These are phyloP conservation scores for Daldinia grandis DNA, from an alignment of 495 filamentous ascomycete species.

Conservation along the genomic window DNA sequence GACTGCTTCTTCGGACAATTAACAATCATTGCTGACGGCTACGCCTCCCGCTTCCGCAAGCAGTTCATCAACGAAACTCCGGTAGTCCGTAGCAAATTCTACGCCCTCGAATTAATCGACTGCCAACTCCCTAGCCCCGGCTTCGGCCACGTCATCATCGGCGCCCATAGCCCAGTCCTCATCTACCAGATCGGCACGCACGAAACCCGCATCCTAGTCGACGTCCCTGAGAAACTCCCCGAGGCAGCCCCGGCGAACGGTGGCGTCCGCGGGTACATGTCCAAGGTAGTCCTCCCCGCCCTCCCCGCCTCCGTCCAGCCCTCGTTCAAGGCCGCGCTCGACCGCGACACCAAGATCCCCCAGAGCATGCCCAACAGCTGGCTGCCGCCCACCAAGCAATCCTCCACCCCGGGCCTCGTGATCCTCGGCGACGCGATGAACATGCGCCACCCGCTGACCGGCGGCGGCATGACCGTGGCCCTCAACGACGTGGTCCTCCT, in stretches of 20 bases:
- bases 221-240: constrained; percentile 84
- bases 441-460: constrained; percentile 95
- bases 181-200: constrained; percentile 97
- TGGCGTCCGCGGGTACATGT: constrained; percentile 83
- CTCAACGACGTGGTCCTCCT: constrained; percentile 86
- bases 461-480: constrained; percentile 95
- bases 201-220: constrained; percentile 90
- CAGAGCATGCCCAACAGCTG: constrained; percentile 93
- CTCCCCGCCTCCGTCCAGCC: constrained; percentile 78
- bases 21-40: constrained; percentile 92
- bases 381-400: constrained; percentile 75
- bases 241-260: constrained; percentile 73
- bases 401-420: constrained; percentile 72
- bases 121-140: constrained; percentile 73
- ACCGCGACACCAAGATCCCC: constrained; percentile 70
- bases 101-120: constrained; percentile 90
- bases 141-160: constrained; percentile 89
- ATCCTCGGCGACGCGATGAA: constrained; percentile 93
- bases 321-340: constrained; percentile 77
- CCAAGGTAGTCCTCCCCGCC: constrained; percentile 76
- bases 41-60: constrained; percentile 92
- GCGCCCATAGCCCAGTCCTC: constrained; percentile 79
- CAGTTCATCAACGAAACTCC: constrained; percentile 73
- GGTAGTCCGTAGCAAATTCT: constrained; percentile 82
- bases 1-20: constrained; percentile 84